Evolutionary conservation across 306 rosid species (phyloP).

Genomic region (Quercus aquifolioides): DNA sequence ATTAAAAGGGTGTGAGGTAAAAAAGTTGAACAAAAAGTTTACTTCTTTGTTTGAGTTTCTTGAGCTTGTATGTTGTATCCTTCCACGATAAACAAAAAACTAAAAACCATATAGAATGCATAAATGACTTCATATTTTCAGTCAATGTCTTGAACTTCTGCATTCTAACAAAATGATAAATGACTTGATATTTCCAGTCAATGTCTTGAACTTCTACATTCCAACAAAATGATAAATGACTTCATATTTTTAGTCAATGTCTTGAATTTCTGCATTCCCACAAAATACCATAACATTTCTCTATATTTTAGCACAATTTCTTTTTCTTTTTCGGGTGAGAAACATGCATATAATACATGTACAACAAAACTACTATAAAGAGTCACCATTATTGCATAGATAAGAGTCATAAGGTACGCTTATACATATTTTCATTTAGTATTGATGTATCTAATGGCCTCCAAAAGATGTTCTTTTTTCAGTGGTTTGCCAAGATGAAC

Average conservation of each 20-base stretch:
- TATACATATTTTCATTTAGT: background rate
- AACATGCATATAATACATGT: too few relatives aligned
- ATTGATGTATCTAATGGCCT: slow-evolving; percentile 41
- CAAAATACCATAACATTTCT: background rate
- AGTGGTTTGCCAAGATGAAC: slow-evolving; percentile 59
- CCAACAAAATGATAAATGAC: too few relatives aligned
- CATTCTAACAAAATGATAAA: background rate
- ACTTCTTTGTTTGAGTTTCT: too few relatives aligned
- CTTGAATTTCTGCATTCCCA: background rate
- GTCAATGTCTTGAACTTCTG: background rate
- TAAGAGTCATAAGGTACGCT: background rate
- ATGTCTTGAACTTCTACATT: too few relatives aligned
- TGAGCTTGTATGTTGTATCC: too few relatives aligned
- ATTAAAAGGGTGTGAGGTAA: too few relatives aligned
- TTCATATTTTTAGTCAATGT: background rate
- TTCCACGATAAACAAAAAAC: background rate
- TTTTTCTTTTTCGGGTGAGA: too few relatives aligned
- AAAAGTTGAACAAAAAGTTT: too few relatives aligned
- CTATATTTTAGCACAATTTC: background rate
- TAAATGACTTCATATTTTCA: background rate
- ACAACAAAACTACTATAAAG: background rate
- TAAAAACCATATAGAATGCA: background rate
- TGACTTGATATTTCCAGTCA: too few relatives aligned
- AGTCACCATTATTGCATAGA: background rate
- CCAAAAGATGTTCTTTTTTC: slow-evolving; percentile 28